phyloP scores from a whole-genome alignment of 345 rosid genomes.

The Hibiscus syriacus region DNA sequence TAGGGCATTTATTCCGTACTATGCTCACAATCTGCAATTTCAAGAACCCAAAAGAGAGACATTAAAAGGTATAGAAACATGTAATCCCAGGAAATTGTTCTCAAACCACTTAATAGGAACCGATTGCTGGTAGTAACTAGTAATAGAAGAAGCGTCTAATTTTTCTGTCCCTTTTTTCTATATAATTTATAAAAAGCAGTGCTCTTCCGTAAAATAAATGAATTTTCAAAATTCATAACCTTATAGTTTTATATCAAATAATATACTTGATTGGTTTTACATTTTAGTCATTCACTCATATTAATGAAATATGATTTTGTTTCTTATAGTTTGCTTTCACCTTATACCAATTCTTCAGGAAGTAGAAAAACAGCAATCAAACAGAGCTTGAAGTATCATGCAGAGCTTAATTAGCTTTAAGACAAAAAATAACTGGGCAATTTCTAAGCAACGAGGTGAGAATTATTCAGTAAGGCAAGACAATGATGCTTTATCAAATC shows the following conservation, averaged over 20 bases:
- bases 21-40: constrained; percentile 48
- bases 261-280: neutral
- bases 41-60: constrained; percentile 3
- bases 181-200: neutral
- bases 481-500: neutral
- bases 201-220: neutral
- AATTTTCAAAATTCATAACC: neutral
- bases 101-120: neutral
- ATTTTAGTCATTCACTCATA: neutral
- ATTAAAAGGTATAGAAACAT: neutral
- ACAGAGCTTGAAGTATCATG: neutral
- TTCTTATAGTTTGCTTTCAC: neutral
- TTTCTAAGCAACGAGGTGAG: neutral
- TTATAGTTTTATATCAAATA: neutral
- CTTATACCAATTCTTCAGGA: neutral
- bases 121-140: neutral
- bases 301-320: neutral
- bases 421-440: neutral
- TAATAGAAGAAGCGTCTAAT: neutral
- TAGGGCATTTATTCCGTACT: constrained; percentile 67
- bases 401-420: neutral
- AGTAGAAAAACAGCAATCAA: neutral
- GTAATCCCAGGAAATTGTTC: neutral
- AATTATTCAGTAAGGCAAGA: neutral
- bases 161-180: neutral